Percentiles rank a stretch among this genome's conserved stretches.
These are phyloP conservation scores for Claviceps monticola DNA, from an alignment of 2,329 filamentous ascomycete species.

Conservation along the genomic window DNA sequence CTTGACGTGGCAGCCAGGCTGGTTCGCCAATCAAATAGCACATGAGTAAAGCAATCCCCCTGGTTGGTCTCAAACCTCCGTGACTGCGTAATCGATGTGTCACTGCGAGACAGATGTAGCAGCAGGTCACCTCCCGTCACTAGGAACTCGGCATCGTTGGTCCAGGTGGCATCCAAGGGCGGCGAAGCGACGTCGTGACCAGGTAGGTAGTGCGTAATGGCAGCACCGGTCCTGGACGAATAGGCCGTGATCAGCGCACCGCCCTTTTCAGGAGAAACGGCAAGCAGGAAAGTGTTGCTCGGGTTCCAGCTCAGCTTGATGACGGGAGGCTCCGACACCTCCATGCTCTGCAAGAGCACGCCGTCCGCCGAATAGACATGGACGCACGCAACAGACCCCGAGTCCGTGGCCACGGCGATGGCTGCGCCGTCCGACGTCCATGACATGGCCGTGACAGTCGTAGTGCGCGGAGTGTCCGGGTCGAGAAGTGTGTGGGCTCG, in stretches of 20 bases:
- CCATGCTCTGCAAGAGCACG: constrained; percentile 35
- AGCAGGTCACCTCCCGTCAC: constrained; percentile 44
- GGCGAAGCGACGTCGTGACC: constrained; percentile 37
- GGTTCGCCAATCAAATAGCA: constrained; percentile 41
- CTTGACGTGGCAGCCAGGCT: constrained; percentile 44
- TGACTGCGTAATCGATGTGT: constrained; percentile 29
- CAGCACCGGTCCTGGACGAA: constrained; percentile 27
- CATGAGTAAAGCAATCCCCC: constrained; percentile 39
- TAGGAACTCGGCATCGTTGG: constrained; percentile 41
- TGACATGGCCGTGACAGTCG: constrained; percentile 43
- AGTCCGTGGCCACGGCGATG: constrained; percentile 45
- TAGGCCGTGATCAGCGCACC: constrained; percentile 44
- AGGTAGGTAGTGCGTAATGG: constrained; percentile 32
- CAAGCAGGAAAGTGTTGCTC: constrained; percentile 38
- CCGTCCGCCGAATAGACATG: constrained; percentile 44
- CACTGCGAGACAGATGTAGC: constrained; percentile 31
- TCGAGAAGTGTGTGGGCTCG: constrained; percentile 32
- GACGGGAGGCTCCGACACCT: constrained; percentile 45
- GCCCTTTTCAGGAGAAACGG: constrained; percentile 40
- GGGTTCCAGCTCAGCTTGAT: constrained; percentile 50
- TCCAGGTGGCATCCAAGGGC: constrained; percentile 46
- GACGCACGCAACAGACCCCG: constrained; percentile 35
- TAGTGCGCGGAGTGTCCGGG: constrained; percentile 35
- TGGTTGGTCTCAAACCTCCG: constrained; percentile 39
- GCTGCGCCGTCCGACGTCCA: constrained; percentile 44